phyloP scores from a whole-genome alignment of 169 alveolate species.

The Plasmodium yoelii region DNA sequence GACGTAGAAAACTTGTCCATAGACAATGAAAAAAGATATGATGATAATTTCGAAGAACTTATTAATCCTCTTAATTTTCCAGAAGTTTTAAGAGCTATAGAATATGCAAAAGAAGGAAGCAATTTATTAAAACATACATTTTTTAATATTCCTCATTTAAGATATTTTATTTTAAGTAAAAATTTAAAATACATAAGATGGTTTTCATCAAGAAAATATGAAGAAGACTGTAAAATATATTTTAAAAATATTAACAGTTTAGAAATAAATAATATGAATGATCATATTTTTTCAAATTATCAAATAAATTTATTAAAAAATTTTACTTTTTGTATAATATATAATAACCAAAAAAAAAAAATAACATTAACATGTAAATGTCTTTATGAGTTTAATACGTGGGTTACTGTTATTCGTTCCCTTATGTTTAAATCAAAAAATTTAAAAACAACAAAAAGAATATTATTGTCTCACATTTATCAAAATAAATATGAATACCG shows the following conservation, averaged over 20 bases:
- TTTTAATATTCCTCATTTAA: slow-evolving; percentile 52
- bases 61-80: slow-evolving; percentile 23
- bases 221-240: slow-evolving; percentile 49
- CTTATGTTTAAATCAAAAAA: slow-evolving; percentile 35
- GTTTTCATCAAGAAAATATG: slow-evolving; percentile 53
- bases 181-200: slow-evolving; percentile 32
- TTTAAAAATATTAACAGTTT: slow-evolving; percentile 30
- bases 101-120: slow-evolving; percentile 61
- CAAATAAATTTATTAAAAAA: slow-evolving; percentile 33
- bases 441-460: slow-evolving; percentile 13
- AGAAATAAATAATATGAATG: slow-evolving; percentile 29
- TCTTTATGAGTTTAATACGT: slow-evolving; percentile 40
- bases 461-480: slow-evolving; percentile 27
- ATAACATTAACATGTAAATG: slow-evolving; percentile 49
- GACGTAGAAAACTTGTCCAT: too few species aligned
- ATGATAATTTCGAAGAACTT: neutral
- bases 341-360: slow-evolving; percentile 55
- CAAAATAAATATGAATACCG: neutral
- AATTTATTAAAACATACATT: slow-evolving; percentile 51
- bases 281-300: slow-evolving; percentile 13
- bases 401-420: slow-evolving; percentile 51
- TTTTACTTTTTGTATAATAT: slow-evolving; percentile 30
- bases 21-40: neutral
- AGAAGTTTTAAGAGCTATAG: slow-evolving; percentile 48
- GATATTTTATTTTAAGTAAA: slow-evolving; percentile 48